Evolutionary conservation across 495 filamentous ascomycete species (phyloP).

Genomic region (Aspergillus wentii): DNA sequence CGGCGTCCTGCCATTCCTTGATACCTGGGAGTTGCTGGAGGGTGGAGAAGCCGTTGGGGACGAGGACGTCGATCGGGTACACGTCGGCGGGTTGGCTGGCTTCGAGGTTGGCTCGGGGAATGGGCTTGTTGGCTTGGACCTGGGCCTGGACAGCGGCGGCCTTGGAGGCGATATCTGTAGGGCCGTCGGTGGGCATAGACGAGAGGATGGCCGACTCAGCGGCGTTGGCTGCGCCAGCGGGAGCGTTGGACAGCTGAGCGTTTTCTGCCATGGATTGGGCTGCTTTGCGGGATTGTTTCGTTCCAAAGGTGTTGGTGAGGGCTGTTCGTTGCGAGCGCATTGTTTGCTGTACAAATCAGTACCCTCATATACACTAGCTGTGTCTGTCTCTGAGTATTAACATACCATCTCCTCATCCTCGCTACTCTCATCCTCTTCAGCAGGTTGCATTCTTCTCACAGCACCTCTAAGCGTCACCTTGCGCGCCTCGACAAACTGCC

Average conservation of each 20-base stretch:
- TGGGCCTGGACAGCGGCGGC: slow-evolving; percentile 59
- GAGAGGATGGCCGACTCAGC: slow-evolving; percentile 59
- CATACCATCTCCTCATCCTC: slow-evolving; percentile 38
- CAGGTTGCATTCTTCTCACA: slow-evolving; percentile 49
- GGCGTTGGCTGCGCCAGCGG: slow-evolving; percentile 45
- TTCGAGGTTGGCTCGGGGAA: slow-evolving; percentile 68
- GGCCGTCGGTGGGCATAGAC: slow-evolving; percentile 49
- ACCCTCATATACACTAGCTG: too few relatives aligned
- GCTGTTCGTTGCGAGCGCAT: slow-evolving; percentile 57
- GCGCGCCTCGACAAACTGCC: slow-evolving; percentile 71
- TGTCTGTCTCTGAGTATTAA: too few relatives aligned
- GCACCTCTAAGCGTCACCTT: slow-evolving; percentile 67
- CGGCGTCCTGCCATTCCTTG: slow-evolving; percentile 69
- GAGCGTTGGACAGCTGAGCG: slow-evolving; percentile 55
- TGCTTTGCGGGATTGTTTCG: slow-evolving; percentile 87
- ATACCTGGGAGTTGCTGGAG: slow-evolving; percentile 56
- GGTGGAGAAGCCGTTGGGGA: slow-evolving; percentile 44
- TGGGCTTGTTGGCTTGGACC: slow-evolving; percentile 67
- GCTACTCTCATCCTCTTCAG: slow-evolving; percentile 29
- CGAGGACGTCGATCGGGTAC: slow-evolving; percentile 66
- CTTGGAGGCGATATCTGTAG: slow-evolving; percentile 56
- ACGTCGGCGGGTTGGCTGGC: slow-evolving; percentile 74
- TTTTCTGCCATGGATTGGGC: slow-evolving; percentile 73
- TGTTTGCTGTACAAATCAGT: slow-evolving; percentile 36
- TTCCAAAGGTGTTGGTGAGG: slow-evolving; percentile 87